Evolutionary conservation across 1,139 yeast genomes (phyloP), one percentile per base, ranked within the genome.

Genomic region (Eremothecium gossypii): DNA sequence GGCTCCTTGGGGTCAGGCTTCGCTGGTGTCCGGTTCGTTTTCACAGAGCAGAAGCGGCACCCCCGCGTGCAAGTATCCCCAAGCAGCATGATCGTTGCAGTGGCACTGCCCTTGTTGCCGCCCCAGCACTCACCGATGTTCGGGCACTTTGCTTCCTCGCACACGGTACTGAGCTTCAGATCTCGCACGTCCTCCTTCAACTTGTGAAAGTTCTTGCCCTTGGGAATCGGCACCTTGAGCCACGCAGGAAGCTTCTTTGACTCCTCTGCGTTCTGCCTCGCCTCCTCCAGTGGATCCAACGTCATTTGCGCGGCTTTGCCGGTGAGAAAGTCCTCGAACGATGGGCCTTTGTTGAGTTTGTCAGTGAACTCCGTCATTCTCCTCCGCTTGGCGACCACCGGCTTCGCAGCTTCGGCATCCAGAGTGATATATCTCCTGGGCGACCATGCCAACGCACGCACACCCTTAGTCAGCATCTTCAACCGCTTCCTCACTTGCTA

Each of bases 51-150:
- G 67, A 93, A 93, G 49, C 99, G 74, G 61, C 99, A 93, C 9
- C 98, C 99, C 64, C 99, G 74, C 4, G 99, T 93, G 67, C 99
- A 93, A 0, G 98, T 91, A 58, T 93, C 98, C 47, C 99, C 99
- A 73, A 93, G 73, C 49, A 93, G 71, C 99, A 93, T 93, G 55
- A 93, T 91, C 2, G 99, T 93, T 5, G 98, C 98, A 3, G 99
- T 93, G n/a, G 98, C 96, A 56, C 85, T 93, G 6, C 89, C 74
- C 63, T 87, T 87, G 57, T 82, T 79, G 29, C 98, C 98, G 42
- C 98, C 97, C 99, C 99, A 93, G 66, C 99, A 93, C 63, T 93
- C 99, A 41, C 97, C 96, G 47, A 93, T 93, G 61, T 93, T 93
- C 13, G 99, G 99, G 66, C 99, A 93, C 58, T 91, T 81, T 8